Evolutionary conservation across 306 rosid species (phyloP), one percentile per base, ranked within the genome.

Genomic region (Comarum palustre): DNA sequence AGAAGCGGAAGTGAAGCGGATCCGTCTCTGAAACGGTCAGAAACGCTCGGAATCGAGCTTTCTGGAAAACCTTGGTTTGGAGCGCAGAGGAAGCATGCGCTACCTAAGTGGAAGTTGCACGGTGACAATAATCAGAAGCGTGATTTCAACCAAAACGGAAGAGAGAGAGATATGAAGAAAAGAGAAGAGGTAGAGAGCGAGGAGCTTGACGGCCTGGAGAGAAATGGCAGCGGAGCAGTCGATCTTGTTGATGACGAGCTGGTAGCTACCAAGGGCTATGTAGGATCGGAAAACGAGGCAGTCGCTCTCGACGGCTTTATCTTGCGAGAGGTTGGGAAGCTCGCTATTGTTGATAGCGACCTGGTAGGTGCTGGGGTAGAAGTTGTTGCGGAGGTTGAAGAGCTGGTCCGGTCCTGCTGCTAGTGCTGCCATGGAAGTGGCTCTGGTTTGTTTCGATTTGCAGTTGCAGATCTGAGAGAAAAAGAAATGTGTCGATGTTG

Each of bases 161-260:
- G 31, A 29, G 31, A 29, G 31, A 29, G 31, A 29, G 31, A 29
- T 1, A 29, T 29, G 31, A 29, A 29, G 31, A 29, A 29, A 29
- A 29, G 31, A 29, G 31, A 29, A 85, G 77, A 89, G 87, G 73
- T 89, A 94, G 67, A 85, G 92, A 32, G 99, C 97, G 75, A 94
- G 91, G 62, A 94, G 69, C 74, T 94, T 91, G 71, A 94, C 97
- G 45, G 99, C 97, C 66, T 94, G 96, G 57, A 94, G 99, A 70
- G 99, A 81, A 1, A 97, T 89, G 5, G 99, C 88, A 1, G 95
- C 95, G 12, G 90, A 83, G 20, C 88, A 76, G 39, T 94, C 86
- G 89, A 94, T 94, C 91, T 94, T 96, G 29, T 81, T 77, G 77
- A 87, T 79, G 38, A 87, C 99, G 66, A 91, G 93, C 86, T 88